Evolutionary conservation across 768 basidiomycete genomes (phyloP).

Genomic region (Kwoniella europaea): DNA sequence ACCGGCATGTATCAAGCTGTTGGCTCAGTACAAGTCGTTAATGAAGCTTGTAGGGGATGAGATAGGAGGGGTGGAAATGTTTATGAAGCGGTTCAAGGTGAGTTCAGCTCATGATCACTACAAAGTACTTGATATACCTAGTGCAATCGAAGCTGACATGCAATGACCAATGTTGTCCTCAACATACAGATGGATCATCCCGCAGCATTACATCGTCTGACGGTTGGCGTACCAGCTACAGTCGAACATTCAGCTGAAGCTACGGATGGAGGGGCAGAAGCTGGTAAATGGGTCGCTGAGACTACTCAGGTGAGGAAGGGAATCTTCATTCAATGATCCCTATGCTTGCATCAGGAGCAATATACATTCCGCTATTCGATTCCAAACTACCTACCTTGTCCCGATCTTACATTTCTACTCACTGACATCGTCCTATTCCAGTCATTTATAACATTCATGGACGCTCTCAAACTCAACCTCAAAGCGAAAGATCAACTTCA

Average conservation of each 20-base stretch:
- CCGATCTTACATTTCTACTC: not conserved
- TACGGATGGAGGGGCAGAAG: conserved; percentile 71
- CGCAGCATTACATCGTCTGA: conserved; percentile 85
- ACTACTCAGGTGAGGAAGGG: conserved; percentile 77
- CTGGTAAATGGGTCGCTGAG: conserved; percentile 95
- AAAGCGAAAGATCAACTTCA: conserved; percentile 98
- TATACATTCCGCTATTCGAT: too few relatives aligned
- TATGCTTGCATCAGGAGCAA: too few relatives aligned
- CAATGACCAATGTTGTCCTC: not conserved
- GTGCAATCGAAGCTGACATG: too few relatives aligned
- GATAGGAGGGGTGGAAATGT: conserved; percentile 70
- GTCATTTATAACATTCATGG: conserved; percentile 99
- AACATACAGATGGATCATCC: conserved; percentile 82
- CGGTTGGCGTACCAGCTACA: conserved; percentile 93
- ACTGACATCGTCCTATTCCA: conserved; percentile 55
- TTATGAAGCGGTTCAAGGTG: conserved; percentile 86
- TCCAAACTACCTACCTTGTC: too few relatives aligned
- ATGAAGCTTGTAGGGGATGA: conserved; percentile 90
- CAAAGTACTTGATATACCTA: too few relatives aligned
- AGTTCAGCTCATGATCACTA: conserved; percentile 36
- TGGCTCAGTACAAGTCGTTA: conserved; percentile 97
- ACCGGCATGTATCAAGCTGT: conserved; percentile 88
- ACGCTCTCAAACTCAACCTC: conserved; percentile 86
- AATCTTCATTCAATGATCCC: too few relatives aligned
- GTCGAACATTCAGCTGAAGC: conserved; percentile 89